These are phyloP conservation scores for Colletotrichum euphorbiae DNA, from an alignment of 2,329 filamentous ascomycete species.

Conservation along the genomic window DNA sequence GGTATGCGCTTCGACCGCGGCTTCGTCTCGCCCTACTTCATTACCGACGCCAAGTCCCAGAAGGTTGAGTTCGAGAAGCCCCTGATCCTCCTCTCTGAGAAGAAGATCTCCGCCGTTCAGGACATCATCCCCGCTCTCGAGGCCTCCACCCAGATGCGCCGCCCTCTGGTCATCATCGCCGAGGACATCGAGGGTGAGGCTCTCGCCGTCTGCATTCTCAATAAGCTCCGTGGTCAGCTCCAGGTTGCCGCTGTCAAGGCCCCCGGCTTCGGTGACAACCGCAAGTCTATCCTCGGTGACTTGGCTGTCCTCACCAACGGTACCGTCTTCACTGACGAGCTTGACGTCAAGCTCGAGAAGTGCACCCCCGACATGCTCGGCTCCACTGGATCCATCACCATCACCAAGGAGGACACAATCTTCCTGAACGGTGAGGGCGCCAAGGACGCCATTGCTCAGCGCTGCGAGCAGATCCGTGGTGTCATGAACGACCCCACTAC, in stretches of 20 bases:
- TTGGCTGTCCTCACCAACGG: conserved; percentile 95
- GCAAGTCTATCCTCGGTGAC: conserved; percentile 99
- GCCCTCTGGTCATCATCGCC: conserved; percentile 96
- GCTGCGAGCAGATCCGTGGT: conserved; percentile 98
- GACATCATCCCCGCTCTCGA: conserved; percentile 99
- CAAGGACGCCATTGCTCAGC: conserved; percentile 94
- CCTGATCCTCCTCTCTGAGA: conserved; percentile 97
- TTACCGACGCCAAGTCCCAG: conserved; percentile 97
- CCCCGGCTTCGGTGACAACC: conserved; percentile 99
- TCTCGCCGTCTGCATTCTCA: conserved; percentile 97
- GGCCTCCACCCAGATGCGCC: conserved; percentile 93
- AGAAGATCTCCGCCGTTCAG: conserved; percentile 99
- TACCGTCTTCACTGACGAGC: conserved; percentile 97
- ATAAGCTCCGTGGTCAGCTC: conserved; percentile 99
- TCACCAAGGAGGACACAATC: conserved; percentile 99
- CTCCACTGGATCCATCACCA: conserved; percentile 97
- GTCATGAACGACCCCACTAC: conserved; percentile 94
- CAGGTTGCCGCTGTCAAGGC: conserved; percentile 99
- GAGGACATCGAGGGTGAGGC: conserved; percentile 99
- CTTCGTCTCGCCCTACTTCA: conserved; percentile 99
- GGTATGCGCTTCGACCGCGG: conserved; percentile 99
- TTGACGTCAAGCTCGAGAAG: conserved; percentile 99
- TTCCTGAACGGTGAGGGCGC: conserved; percentile 95
- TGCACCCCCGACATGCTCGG: conserved; percentile 95
- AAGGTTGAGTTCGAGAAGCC: conserved; percentile 99